Conservation (phyloP, 129 eudicot species). For the Lonicera japonica region DNA sequence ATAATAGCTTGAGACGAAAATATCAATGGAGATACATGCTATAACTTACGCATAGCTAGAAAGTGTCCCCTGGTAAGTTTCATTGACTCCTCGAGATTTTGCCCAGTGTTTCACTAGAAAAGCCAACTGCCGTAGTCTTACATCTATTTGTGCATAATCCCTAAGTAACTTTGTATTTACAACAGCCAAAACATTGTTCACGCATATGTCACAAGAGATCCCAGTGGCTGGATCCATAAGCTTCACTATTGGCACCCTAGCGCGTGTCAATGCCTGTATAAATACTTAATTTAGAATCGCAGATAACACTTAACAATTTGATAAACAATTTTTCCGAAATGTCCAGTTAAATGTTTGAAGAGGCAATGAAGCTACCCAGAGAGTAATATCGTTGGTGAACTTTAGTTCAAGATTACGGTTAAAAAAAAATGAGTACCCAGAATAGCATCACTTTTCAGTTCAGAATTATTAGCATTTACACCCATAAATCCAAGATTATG, state of each 20-base stretch:
- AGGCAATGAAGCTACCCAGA: neutral
- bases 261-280: slow-evolving; percentile 77
- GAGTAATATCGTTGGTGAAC: no score
- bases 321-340: neutral
- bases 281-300: neutral
- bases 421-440: no score
- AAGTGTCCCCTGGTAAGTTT: slow-evolving; percentile 89
- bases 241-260: slow-evolving; percentile 97
- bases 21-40: neutral
- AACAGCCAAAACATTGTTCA: slow-evolving; percentile 91
- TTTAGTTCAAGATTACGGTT: no score
- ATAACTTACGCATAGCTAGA: slow-evolving; percentile 96
- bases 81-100: slow-evolving; percentile 81
- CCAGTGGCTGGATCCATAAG: slow-evolving; percentile 91
- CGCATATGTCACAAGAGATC: slow-evolving; percentile 85
- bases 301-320: neutral
- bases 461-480: no score
- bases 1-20: neutral
- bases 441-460: no score
- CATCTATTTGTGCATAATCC: slow-evolving; percentile 83
- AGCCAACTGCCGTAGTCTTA: slow-evolving; percentile 76
- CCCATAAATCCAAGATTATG: no score
- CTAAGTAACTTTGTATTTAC: slow-evolving; percentile 80
- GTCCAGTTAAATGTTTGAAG: neutral
- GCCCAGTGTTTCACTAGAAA: slow-evolving; percentile 97